Percentiles rank a stretch among this genome's conserved stretches.
These are phyloP conservation scores for Limtongia smithiae DNA, from an alignment of 805 yeast genomes.

Conservation along the genomic window DNA sequence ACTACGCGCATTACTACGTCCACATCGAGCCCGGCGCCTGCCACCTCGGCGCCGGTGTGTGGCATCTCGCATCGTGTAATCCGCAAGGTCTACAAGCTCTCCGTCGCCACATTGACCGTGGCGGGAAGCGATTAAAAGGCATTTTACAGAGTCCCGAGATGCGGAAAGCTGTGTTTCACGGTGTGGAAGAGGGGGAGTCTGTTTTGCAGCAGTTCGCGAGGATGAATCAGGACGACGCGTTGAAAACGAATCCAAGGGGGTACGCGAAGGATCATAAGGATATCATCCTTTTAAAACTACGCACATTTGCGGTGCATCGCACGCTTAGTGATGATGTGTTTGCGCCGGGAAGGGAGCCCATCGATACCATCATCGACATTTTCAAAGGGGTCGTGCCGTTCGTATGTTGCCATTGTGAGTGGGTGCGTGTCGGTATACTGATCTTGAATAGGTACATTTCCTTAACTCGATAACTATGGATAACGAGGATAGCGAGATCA, in stretches of 20 bases:
- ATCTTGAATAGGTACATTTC: slow-evolving; percentile 7
- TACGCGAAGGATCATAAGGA: slow-evolving; percentile 27
- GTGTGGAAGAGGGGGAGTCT: slow-evolving; percentile 1
- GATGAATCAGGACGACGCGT: slow-evolving; percentile 28
- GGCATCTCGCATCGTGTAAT: slow-evolving; percentile 21
- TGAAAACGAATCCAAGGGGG: slow-evolving; percentile 29
- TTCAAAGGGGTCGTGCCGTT: slow-evolving; percentile 23
- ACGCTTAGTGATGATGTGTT: slow-evolving; percentile 11
- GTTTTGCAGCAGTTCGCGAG: slow-evolving; percentile 23
- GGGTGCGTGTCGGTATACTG: no score
- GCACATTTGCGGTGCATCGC: slow-evolving; percentile 19
- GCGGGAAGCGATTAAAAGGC: slow-evolving; percentile 20
- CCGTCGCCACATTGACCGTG: slow-evolving; percentile 22
- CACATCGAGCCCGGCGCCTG: slow-evolving; percentile 27
- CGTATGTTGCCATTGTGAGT: slow-evolving; percentile 6
- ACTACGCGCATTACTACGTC: slow-evolving; percentile 30
- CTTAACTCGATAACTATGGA: slow-evolving; percentile 17
- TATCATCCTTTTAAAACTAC: slow-evolving; percentile 24
- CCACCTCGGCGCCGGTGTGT: slow-evolving; percentile 23
- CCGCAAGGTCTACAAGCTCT: slow-evolving; percentile 19
- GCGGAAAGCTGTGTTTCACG: slow-evolving; percentile 11
- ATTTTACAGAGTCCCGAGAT: slow-evolving; percentile 12
- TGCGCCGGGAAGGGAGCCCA: slow-evolving; percentile 12
- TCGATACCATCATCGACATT: slow-evolving; percentile 10
- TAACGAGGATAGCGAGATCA: slow-evolving; percentile 10